A percentile compares a stretch with the other conserved stretches of the same genome.
Conservation (phyloP, 768 basidiomycete genomes). For the Collybiopsis confluens region DNA sequence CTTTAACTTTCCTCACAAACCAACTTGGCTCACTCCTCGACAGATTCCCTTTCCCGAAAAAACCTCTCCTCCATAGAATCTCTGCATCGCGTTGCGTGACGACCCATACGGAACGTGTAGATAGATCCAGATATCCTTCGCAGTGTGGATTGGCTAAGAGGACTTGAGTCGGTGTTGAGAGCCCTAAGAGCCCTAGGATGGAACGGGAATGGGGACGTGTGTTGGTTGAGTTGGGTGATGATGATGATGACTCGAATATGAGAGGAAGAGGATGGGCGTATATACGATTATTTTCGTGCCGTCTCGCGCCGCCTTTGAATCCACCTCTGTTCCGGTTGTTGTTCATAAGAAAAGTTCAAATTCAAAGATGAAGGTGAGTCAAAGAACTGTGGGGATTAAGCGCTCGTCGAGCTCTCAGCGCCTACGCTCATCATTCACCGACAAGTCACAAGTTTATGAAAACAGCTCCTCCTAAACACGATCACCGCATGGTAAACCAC, state of each 20-base stretch:
- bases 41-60: slow-evolving; percentile 96
- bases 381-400: too few species aligned
- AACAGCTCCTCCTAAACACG: too few species aligned
- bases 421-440: too few species aligned
- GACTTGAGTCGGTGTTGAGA: slow-evolving; percentile 14
- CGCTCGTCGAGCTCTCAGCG: too few species aligned
- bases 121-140: slow-evolving; percentile 70
- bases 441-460: too few species aligned
- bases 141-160: slow-evolving; percentile 62
- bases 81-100: slow-evolving; percentile 55
- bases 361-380: too few species aligned
- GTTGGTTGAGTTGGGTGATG: too few species aligned
- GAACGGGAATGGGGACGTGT: slow-evolving; percentile 16
- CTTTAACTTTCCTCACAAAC: slow-evolving; percentile 76
- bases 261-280: slow-evolving; percentile 74
- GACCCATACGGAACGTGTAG: slow-evolving; percentile 89
- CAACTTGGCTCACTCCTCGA: slow-evolving; percentile 95
- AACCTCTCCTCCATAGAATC: slow-evolving; percentile 83
- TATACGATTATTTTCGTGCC: slow-evolving; percentile 61
- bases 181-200: too few species aligned
- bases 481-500: too few species aligned
- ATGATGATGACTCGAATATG: slow-evolving; percentile 26
- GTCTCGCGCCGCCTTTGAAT: slow-evolving; percentile 46
- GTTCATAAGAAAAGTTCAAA: slow-evolving; percentile 22
- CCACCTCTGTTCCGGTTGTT: slow-evolving; percentile 30